Evolutionary conservation across 2,329 filamentous ascomycete genomes (phyloP).

Genomic region (Pseudogymnoascus sp.): DNA sequence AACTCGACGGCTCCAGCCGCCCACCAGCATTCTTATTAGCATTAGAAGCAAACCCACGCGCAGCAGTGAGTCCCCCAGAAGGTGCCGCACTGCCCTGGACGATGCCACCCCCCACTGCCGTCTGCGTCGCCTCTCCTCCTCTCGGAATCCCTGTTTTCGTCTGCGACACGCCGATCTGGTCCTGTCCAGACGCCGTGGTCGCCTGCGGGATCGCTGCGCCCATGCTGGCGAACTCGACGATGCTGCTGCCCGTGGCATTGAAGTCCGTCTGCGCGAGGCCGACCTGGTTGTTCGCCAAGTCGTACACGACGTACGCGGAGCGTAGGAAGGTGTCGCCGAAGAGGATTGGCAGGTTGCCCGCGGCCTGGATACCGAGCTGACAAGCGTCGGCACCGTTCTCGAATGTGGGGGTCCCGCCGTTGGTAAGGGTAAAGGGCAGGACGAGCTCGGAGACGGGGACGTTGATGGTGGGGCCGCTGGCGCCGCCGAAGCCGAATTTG

Average conservation of each 20-base stretch:
- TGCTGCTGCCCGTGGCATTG: conserved; percentile 29
- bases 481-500: conserved; percentile 40
- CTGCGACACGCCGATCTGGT: conserved; percentile 3
- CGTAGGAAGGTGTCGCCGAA: conserved; percentile 47
- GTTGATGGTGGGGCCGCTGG: conserved; percentile 34
- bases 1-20: neutral
- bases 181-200: conserved; percentile 9
- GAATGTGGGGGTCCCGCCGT: conserved; percentile 25
- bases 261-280: conserved; percentile 41
- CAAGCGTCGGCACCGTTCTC: conserved; percentile 26
- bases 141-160: conserved; percentile 8
- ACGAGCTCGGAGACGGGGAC: conserved; percentile 41
- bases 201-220: conserved; percentile 5
- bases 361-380: conserved; percentile 24
- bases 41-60: neutral
- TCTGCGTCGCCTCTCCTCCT: conserved; percentile 5
- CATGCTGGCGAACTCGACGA: conserved; percentile 21
- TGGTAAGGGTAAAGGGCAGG: conserved; percentile 21
- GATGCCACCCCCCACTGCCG: neutral
- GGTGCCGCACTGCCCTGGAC: neutral
- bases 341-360: conserved; percentile 23
- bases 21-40: neutral
- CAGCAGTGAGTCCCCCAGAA: neutral
- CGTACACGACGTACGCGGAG: conserved; percentile 46
- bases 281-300: conserved; percentile 42